A percentile compares a stretch with the other conserved stretches of the same genome.
These are phyloP conservation scores for Paralagenidium karlingii DNA, from an alignment of 352 stramenopile genomes.

Conservation along the genomic window DNA sequence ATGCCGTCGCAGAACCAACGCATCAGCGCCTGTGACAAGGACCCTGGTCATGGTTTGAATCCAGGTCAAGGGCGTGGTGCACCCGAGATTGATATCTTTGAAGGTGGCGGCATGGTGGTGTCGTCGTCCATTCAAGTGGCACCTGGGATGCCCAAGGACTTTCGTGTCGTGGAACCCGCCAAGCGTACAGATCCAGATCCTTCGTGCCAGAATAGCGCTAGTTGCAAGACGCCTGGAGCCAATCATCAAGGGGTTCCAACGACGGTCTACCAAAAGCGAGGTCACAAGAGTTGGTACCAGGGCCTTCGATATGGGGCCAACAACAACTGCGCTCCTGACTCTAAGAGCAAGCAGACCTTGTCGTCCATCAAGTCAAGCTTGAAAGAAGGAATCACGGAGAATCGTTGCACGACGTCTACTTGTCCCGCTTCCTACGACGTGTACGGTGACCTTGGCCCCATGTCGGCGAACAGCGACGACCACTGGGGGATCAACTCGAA, in stretches of 20 bases:
- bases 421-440: constrained; percentile 32
- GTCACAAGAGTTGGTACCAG: constrained; percentile 47
- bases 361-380: constrained; percentile 11
- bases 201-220: constrained; percentile 9
- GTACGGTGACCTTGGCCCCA: constrained; percentile 19
- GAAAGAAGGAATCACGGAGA: constrained; percentile 18
- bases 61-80: constrained; percentile 47
- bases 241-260: constrained; percentile 36
- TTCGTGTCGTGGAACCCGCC: constrained; percentile 3
- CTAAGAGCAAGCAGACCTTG: constrained; percentile 13
- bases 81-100: constrained; percentile 87
- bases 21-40: constrained; percentile 78
- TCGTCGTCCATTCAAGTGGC: constrained; percentile 73
- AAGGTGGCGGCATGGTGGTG: constrained; percentile 39
- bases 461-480: constrained; percentile 9
- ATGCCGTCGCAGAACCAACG: constrained; percentile 55
- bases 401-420: constrained; percentile 15
- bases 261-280: constrained; percentile 16
- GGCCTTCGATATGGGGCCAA: constrained; percentile 34
- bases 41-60: constrained; percentile 81
- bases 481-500: constrained; percentile 22
- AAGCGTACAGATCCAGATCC: constrained; percentile 1
- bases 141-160: constrained; percentile 18
- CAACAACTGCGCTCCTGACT: constrained; percentile 15
- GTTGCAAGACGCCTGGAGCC: constrained; percentile 21